A percentile compares a stretch with the other conserved stretches of the same genome.
Conservation (phyloP, 2,329 filamentous ascomycete species). For the Fusarium devonianum region DNA sequence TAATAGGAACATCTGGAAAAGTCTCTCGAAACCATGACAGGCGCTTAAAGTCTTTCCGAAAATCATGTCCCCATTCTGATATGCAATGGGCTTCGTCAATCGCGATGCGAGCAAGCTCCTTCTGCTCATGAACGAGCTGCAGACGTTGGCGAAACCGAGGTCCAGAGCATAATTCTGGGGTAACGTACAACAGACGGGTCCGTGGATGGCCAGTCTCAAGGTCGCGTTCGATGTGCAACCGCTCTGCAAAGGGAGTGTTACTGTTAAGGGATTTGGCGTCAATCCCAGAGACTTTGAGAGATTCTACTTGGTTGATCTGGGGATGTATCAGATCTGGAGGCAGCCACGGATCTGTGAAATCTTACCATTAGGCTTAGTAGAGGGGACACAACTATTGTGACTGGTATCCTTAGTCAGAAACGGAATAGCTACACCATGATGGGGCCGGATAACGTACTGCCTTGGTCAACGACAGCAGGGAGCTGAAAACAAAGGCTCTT, state of each 20-base stretch:
- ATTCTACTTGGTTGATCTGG: constrained; percentile 89
- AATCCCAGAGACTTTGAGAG: constrained; percentile 76
- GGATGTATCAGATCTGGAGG: constrained; percentile 15
- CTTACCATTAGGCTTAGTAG: constrained; percentile 85
- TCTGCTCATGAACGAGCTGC: constrained; percentile 76
- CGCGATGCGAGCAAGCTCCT: constrained; percentile 85
- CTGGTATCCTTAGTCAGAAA: constrained; percentile 51
- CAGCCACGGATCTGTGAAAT: constrained; percentile 26
- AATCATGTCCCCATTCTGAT: constrained; percentile 98
- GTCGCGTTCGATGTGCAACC: constrained; percentile 76
- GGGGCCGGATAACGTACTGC: constrained; percentile 66
- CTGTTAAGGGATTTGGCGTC: constrained; percentile 88
- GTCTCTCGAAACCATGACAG: constrained; percentile 84
- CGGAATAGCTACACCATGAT: constrained; percentile 2
- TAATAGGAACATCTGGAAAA: constrained; percentile 87
- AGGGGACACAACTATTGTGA: constrained; percentile 90
- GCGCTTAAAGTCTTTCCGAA: constrained; percentile 89
- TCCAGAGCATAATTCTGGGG: constrained; percentile 84
- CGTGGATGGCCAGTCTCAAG: constrained; percentile 86
- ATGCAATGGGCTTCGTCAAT: constrained; percentile 98
- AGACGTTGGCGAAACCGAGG: constrained; percentile 80
- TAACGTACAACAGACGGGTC: constrained; percentile 88
- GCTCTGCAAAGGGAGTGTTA: constrained; percentile 72
- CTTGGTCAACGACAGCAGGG: constrained; percentile 85
- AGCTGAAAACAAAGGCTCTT: constrained; percentile 95